A percentile compares a stretch with the other conserved stretches of the same genome.
Conservation (phyloP, 441 rosid species). For the Gossypium gossypioides region DNA sequence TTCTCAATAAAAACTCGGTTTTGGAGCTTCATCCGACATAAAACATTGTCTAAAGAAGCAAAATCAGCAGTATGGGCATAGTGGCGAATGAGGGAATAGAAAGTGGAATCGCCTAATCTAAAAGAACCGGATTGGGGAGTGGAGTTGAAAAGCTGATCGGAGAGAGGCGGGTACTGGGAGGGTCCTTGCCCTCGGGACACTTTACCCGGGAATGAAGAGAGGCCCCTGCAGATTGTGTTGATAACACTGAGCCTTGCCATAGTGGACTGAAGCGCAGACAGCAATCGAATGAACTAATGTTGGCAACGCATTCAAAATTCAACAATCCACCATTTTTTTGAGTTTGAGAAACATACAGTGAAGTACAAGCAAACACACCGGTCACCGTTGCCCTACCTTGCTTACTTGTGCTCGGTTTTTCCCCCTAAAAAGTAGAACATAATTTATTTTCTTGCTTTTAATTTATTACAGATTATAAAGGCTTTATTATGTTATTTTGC, state of each 20-base stretch:
- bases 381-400: too few species aligned
- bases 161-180: conserved; percentile 28
- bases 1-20: conserved; percentile 49
- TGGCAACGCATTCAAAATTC: not conserved
- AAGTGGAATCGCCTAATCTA: conserved; percentile 63
- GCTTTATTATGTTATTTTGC: too few species aligned
- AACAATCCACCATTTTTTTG: conserved; percentile 1
- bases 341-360: not conserved
- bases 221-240: conserved; percentile 15
- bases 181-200: conserved; percentile 15
- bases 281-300: not conserved
- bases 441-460: too few species aligned
- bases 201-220: conserved; percentile 29
- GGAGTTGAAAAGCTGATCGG: conserved; percentile 42
- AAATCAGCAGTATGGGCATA: conserved; percentile 54
- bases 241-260: conserved; percentile 29
- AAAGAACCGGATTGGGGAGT: conserved; percentile 58
- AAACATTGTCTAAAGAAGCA: conserved; percentile 40
- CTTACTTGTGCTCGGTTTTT: too few species aligned
- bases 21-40: conserved; percentile 52
- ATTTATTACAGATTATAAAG: too few species aligned
- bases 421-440: too few species aligned
- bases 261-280: conserved; percentile 16
- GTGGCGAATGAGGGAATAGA: conserved; percentile 50
- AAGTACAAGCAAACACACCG: not conserved